Base-by-base conservation (phyloP, 805 yeast genomes). In the Zygosaccharomyces pseudorouxii region DNA sequence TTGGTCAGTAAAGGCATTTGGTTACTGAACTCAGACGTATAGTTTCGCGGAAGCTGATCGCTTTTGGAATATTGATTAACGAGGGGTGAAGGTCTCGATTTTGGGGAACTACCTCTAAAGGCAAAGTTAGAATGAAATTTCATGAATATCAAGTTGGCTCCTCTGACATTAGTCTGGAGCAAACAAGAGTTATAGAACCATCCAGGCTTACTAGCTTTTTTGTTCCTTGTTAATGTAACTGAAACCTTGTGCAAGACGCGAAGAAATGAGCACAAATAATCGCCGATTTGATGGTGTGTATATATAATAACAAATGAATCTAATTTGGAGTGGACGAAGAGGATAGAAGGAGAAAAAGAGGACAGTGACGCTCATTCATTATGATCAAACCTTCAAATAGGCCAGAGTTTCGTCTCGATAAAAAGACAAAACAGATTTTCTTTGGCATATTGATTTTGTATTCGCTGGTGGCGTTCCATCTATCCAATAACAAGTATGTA, bases 371-470 rank as follows among this genome's bases (percentile, higher is more conserved):
- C 12, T n/a, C 10, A 37, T 10, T 14, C 25, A 38, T 28, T 19
- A 45, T 45, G 48, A 30, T 33, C 25, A 41, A 41, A 28, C 27
- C 44, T 18, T 16, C 40, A 19, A 29, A 25, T 19, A 30, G 16
- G 18, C n/a, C 46, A 35, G 31, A 31, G 20, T 47, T 42, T 10
- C 23, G 45, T 20, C 37, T 51, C 29, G 51, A 51, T 30, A 48
- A 46, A 38, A 40, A 52, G 23, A 45, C 47, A 25, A 46, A 49
- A 20, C 52, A 48, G 27, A 45, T 51, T 29, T 18, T 51, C 30
- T 38, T 47, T 3, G 28, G 47, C 19, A 38, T 51, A 20, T 25
- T 42, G 14, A 14, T 45, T 5, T n/a, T 51, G 35, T 52, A 52
- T 33, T 29, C 51, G 7, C 14, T 54, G 29, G 18, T 49, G 8